phyloP scores from a whole-genome alignment of 306 rosid species.

The Quercus ilex region DNA sequence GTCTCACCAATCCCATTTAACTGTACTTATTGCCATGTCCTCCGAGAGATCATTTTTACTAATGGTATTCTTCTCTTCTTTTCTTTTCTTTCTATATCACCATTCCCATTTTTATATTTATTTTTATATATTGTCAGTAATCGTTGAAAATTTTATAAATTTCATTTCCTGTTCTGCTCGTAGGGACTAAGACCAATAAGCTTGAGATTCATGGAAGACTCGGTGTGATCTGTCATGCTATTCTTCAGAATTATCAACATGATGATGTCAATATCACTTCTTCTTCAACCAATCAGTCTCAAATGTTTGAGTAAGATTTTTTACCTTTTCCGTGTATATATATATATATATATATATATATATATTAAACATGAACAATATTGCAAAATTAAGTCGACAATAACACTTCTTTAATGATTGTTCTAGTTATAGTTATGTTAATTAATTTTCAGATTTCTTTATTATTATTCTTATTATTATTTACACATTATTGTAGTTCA shows the following conservation, averaged over 20 bases:
- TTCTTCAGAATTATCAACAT: slow-evolving; percentile 23
- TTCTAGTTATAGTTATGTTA: no score
- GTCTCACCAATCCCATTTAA: slow-evolving; percentile 19
- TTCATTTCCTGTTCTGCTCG: neutral
- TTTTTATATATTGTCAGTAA: neutral
- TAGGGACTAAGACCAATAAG: slow-evolving; percentile 41
- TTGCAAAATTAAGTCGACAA: no score
- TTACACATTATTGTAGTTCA: no score
- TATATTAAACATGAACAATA: no score
- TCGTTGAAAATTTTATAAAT: neutral
- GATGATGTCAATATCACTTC: neutral
- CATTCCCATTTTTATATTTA: no score
- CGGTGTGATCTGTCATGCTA: slow-evolving; percentile 59
- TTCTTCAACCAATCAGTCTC: slow-evolving; percentile 17
- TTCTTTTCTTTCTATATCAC: no score
- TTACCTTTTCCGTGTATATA: no score
- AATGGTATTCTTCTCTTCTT: slow-evolving; percentile 27
- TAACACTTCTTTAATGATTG: no score
- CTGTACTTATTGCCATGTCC: slow-evolving; percentile 64
- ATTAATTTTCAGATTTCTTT: no score
- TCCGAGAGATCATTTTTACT: slow-evolving; percentile 58
- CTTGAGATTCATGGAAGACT: slow-evolving; percentile 74
- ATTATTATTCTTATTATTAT: no score
- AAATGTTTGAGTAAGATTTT: slow-evolving; percentile 54
- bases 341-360: no score